Evolutionary conservation across 2,329 filamentous ascomycete species (phyloP), one percentile per base, ranked within the genome.

Genomic region (Lasiodiplodia theobromae): DNA sequence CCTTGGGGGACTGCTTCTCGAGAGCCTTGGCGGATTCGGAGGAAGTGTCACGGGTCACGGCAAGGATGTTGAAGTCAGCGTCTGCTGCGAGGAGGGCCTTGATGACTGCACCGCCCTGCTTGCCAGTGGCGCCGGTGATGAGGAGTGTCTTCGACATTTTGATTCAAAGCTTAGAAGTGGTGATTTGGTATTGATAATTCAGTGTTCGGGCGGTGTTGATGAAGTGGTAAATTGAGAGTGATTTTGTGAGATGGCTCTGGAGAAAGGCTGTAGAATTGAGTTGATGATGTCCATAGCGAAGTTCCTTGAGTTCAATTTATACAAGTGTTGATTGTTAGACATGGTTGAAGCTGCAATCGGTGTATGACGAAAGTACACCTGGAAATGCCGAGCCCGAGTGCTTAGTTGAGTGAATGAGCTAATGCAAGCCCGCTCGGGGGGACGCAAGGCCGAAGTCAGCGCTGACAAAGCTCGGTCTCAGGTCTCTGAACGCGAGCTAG

Each of bases 21-120:
- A 88, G 82, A 25, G 78, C 81, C 72, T 87, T 80, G 1, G 87
- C 85, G 1, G 81, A 82, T 3, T 77, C 65, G 0, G 86, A 86
- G 44, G 79, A 74, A 0, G 82, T 71, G 71, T 88, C 81, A 68
- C 88, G 83, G 2, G 87, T 89, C 28, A 89, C 79, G 10, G 87
- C 88, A 11, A 88, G 80, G 52, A 89, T 86, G 18, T 85, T 79
- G 69, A 86, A 82, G 21, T 75, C 70, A 68, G 77, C 71, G 63
- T 76, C 71, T 5, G 76, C 69, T 56, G 74, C 70, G 62, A 83
- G 74, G 3, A 84, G 74, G 5, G 80, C 79, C 44, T 77, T 70
- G 66, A 84, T 74, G 37, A 80, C 72, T 16, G 80, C 77, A 52
- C 81, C 78, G 67, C 82, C 82, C 75, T 84, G 82, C 70, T 83